Evolutionary conservation across 2,329 filamentous ascomycete genomes (phyloP).

Genomic region (Pseudocercospora crystallina): DNA sequence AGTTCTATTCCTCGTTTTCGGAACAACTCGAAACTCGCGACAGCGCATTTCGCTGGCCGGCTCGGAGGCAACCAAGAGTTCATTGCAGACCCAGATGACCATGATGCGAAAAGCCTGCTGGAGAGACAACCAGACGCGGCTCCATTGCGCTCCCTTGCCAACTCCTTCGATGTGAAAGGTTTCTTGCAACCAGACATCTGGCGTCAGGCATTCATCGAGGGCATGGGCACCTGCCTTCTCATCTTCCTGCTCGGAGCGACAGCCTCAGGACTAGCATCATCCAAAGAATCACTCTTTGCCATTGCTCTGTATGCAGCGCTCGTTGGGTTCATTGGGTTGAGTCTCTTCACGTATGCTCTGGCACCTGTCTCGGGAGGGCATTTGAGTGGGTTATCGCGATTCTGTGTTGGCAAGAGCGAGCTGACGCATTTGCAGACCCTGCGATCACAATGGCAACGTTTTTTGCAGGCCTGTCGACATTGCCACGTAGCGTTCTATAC

Average conservation of each 20-base stretch:
- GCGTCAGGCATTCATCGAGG: slow-evolving; percentile 14
- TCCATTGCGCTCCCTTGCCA: too few relatives aligned
- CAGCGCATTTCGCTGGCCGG: slow-evolving; percentile 31
- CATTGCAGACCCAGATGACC: slow-evolving; percentile 21
- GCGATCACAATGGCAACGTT: slow-evolving; percentile 56
- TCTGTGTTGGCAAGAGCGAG: not conserved
- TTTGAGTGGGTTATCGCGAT: slow-evolving; percentile 35
- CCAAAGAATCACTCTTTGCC: not conserved
- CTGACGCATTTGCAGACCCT: slow-evolving; percentile 35
- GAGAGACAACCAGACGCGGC: not conserved
- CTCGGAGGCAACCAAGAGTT: slow-evolving; percentile 39
- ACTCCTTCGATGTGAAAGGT: too few relatives aligned
- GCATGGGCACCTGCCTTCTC: too few relatives aligned
- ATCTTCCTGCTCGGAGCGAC: too few relatives aligned
- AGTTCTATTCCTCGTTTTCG: too few relatives aligned
- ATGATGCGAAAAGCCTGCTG: slow-evolving; percentile 5
- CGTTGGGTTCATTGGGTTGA: slow-evolving; percentile 26
- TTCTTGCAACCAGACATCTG: slow-evolving; percentile 7
- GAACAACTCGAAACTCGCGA: not conserved
- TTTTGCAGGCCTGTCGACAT: slow-evolving; percentile 50
- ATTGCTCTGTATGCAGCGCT: not conserved
- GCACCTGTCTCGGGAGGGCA: slow-evolving; percentile 53
- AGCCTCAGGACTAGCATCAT: slow-evolving; percentile 20
- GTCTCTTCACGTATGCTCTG: slow-evolving; percentile 52
- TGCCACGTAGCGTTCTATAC: slow-evolving; percentile 52